Percentiles rank a stretch among this genome's conserved stretches.
These are phyloP conservation scores for Bryoerythrophyllum caledonicum DNA, from an alignment of 225 moss, liverwort and hornwort species.

Conservation along the genomic window DNA sequence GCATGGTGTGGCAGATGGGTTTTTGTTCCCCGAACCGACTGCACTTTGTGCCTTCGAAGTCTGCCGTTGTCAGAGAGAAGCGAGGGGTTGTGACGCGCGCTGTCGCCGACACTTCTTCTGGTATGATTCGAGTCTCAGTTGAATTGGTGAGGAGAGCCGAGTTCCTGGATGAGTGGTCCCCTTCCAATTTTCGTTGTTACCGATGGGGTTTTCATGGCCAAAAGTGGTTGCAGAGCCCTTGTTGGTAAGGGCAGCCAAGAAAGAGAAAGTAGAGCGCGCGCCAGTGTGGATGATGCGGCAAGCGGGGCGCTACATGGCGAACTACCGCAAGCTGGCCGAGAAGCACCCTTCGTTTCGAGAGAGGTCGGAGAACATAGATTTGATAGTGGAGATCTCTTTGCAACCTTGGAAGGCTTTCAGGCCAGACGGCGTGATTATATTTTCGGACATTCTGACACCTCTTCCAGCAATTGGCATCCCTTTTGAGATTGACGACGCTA, in stretches of 20 bases:
- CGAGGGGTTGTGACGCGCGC: too few species aligned
- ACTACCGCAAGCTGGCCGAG: conserved; percentile 50
- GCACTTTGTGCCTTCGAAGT: too few species aligned
- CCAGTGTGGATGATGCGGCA: conserved; percentile 75
- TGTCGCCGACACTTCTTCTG: too few species aligned
- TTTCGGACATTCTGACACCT: conserved; percentile 70
- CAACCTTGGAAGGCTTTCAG: conserved; percentile 67
- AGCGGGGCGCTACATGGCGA: conserved; percentile 64
- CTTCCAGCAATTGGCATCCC: conserved; percentile 65
- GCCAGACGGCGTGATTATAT: conserved; percentile 67
- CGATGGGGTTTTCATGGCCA: too few species aligned
- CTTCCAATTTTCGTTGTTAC: too few species aligned
- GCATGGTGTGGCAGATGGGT: too few species aligned
- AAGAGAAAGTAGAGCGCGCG: conserved; percentile 53
- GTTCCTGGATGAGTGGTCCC: too few species aligned
- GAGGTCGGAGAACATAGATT: conserved; percentile 60
- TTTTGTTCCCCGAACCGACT: too few species aligned
- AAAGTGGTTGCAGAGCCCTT: too few species aligned
- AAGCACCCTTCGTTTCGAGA: conserved; percentile 63
- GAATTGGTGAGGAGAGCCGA: too few species aligned
- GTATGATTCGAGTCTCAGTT: too few species aligned
- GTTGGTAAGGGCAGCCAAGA: conserved; percentile 57
- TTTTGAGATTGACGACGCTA: conserved; percentile 61
- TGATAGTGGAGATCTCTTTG: conserved; percentile 67
- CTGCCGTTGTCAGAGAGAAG: too few species aligned